Conservation (phyloP, 2,329 filamentous ascomycete genomes). For the Penicillium sp. region DNA sequence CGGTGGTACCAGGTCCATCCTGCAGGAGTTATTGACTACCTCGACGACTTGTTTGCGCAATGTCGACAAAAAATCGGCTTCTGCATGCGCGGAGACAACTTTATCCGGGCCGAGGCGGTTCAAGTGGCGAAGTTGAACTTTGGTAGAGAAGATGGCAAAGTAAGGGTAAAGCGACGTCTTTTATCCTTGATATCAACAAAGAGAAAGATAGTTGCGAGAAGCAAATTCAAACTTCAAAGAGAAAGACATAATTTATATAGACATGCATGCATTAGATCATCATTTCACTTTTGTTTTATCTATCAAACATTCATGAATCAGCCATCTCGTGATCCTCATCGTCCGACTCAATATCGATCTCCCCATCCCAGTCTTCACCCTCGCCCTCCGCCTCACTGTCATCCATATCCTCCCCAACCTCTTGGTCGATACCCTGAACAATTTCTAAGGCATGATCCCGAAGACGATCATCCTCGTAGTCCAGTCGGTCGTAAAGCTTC, state of each 20-base stretch:
- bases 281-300: conserved; percentile 13
- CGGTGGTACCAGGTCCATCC: conserved; percentile 42
- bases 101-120: conserved; percentile 31
- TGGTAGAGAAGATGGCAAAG: not conserved
- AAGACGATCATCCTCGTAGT: conserved; percentile 64
- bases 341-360: conserved; percentile 56
- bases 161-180: not conserved
- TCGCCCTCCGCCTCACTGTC: conserved; percentile 52
- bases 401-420: conserved; percentile 61
- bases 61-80: conserved; percentile 28
- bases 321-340: conserved; percentile 56
- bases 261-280: conserved; percentile 23
- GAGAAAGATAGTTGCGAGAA: not conserved
- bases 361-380: conserved; percentile 52
- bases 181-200: conserved; percentile 34
- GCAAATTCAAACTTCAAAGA: not conserved
- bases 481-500: conserved; percentile 72
- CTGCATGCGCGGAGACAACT: conserved; percentile 27
- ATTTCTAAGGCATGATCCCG: conserved; percentile 47
- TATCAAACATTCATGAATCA: conserved; percentile 37
- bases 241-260: conserved; percentile 24
- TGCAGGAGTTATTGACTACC: conserved; percentile 31
- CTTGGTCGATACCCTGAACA: conserved; percentile 58
- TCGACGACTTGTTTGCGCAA: conserved; percentile 30
- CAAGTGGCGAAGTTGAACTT: conserved; percentile 18